Percentiles rank a stretch among this genome's conserved stretches.
phyloP scores from a whole-genome alignment of 148 eudicot species.

The Chenopodium suecicum region DNA sequence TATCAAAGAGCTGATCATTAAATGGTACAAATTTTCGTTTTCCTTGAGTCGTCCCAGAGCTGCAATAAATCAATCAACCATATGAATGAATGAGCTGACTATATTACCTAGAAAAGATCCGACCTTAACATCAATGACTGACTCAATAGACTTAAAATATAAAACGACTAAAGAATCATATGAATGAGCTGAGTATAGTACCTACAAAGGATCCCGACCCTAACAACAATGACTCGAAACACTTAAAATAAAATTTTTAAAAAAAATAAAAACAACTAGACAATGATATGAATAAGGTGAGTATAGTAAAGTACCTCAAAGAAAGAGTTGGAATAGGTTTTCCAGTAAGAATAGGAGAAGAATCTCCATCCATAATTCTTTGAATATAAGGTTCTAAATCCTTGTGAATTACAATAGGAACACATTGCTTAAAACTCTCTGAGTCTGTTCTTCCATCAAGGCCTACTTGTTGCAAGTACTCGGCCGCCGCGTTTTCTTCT shows the following conservation, averaged over 20 bases:
- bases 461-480: constrained; percentile 37
- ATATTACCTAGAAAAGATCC: no score
- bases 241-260: no score
- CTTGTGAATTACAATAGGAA: constrained; percentile 62
- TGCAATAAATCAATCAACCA: constrained; percentile 25
- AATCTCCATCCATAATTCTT: constrained; percentile 65
- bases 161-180: not conserved
- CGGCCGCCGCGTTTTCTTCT: constrained; percentile 30
- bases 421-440: constrained; percentile 60
- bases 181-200: no score
- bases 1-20: constrained; percentile 64
- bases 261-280: no score
- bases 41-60: constrained; percentile 96
- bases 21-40: constrained; percentile 87
- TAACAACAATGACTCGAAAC: no score
- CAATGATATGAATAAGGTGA: no score
- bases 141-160: not conserved
- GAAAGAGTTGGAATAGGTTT: constrained; percentile 72
- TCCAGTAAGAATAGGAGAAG: constrained; percentile 60
- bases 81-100: no score
- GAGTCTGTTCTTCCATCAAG: constrained; percentile 53
- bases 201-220: no score
- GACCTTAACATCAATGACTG: not conserved
- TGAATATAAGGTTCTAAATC: constrained; percentile 77
- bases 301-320: constrained; percentile 45